These are phyloP conservation scores for Polysphondylium violaceum DNA, from an alignment of 78 protist species.

Conservation along the genomic window DNA sequence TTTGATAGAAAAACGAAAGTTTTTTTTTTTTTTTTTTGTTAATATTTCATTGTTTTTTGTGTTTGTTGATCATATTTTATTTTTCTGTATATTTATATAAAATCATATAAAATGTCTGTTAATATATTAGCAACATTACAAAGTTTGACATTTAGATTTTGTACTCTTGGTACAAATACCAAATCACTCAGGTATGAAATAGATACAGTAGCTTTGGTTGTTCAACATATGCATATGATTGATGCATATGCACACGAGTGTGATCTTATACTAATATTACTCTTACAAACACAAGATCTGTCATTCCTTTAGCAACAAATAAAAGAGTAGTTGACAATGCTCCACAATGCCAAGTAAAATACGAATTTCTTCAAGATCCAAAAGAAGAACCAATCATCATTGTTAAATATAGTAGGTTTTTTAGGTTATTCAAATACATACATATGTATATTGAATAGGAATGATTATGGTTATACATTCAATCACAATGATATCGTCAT, in stretches of 20 bases:
- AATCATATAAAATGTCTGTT: background rate
- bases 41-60: background rate
- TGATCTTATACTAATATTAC: background rate
- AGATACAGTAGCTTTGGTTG: background rate
- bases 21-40: slow-evolving; percentile 4
- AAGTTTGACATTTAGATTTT: slow-evolving; percentile 41
- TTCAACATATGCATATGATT: background rate
- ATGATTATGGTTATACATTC: background rate
- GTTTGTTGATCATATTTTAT: background rate
- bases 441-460: background rate
- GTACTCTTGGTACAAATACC: slow-evolving; percentile 1
- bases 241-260: background rate
- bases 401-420: slow-evolving; percentile 41
- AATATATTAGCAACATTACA: slow-evolving; percentile 34
- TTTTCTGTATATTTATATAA: background rate
- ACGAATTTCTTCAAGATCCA: background rate
- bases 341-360: slow-evolving; percentile 49
- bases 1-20: background rate
- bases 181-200: slow-evolving; percentile 55
- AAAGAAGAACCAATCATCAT: slow-evolving; percentile 28
- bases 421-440: background rate
- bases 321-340: background rate
- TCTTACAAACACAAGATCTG: slow-evolving; percentile 10
- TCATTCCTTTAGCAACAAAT: slow-evolving; percentile 40
- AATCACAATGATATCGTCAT: too few relatives aligned